phyloP scores from a whole-genome alignment of 495 filamentous ascomycete genomes.

The Penicillium tannophilum region DNA sequence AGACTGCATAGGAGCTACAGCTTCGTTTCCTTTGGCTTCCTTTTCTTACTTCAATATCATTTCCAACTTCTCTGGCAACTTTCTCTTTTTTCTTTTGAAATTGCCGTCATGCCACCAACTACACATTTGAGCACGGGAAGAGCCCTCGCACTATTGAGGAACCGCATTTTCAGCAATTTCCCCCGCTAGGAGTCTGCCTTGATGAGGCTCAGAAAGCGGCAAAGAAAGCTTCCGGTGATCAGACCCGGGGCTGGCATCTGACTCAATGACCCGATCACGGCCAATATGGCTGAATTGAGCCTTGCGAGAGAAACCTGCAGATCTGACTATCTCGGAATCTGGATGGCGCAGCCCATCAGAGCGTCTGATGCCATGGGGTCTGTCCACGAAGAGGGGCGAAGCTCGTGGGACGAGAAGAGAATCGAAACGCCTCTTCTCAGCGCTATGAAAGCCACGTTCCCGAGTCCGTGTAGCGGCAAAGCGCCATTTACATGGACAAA shows the following conservation, averaged over 20 bases:
- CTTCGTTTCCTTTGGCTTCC: constrained; percentile 16
- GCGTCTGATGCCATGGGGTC: not conserved
- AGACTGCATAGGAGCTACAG: constrained; percentile 13
- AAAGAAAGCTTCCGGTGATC: not conserved
- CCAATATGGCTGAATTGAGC: constrained; percentile 1
- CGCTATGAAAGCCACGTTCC: constrained; percentile 15
- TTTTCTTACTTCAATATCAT: constrained; percentile 28
- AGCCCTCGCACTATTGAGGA: not conserved
- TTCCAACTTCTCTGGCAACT: constrained; percentile 8
- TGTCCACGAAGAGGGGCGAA: not conserved
- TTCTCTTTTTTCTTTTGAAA: not conserved
- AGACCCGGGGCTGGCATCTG: not conserved
- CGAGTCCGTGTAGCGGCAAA: constrained; percentile 7
- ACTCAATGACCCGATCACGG: not conserved
- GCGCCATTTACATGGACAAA: constrained; percentile 12
- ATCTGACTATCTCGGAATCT: not conserved
- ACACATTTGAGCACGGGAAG: not conserved
- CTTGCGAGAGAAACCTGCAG: not conserved
- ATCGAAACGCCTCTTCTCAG: not conserved
- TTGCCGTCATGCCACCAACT: not conserved
- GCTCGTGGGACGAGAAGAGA: not conserved
- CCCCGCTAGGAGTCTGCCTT: not conserved
- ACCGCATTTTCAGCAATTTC: not conserved
- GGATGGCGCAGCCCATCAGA: not conserved
- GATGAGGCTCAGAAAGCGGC: not conserved